Percentiles rank a stretch among this genome's conserved stretches.
Evolutionary conservation across 768 basidiomycete genomes (phyloP).

Genomic region (Podaxis sp.): DNA sequence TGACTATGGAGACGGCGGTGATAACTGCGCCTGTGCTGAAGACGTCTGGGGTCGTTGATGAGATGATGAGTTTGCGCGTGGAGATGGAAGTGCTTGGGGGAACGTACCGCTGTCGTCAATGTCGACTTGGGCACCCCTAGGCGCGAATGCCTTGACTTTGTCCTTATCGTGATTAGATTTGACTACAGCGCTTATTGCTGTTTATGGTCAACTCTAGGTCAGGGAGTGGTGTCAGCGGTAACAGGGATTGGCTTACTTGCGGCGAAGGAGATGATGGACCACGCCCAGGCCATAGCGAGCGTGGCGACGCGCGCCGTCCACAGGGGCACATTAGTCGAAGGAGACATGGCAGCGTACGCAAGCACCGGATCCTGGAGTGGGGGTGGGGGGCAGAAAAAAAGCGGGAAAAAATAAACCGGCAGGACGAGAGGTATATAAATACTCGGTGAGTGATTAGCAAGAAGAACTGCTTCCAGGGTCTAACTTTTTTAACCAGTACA

Average conservation of each 20-base stretch:
- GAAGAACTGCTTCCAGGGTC: not conserved
- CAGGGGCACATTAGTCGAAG: conserved; percentile 18
- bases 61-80: not conserved
- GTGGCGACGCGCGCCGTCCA: conserved; percentile 24
- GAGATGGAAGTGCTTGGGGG: not conserved
- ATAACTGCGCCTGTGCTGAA: conserved; percentile 22
- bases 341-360: not conserved
- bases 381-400: not conserved
- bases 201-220: not conserved
- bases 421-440: not conserved
- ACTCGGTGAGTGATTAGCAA: conserved; percentile 1
- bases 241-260: conserved; percentile 14
- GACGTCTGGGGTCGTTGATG: conserved; percentile 20
- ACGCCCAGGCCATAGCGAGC: conserved; percentile 31
- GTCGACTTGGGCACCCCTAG: conserved; percentile 17
- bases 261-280: conserved; percentile 25
- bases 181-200: conserved; percentile 26
- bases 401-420: not conserved
- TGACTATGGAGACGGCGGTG: conserved; percentile 20
- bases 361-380: not conserved
- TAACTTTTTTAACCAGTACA: not conserved
- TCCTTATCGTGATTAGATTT: conserved; percentile 23
- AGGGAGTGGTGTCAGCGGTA: not conserved
- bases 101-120: conserved; percentile 23
- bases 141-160: conserved; percentile 18